Evolutionary conservation across 129 eudicot species (phyloP).

Genomic region (Gnaphalium uliginosum): DNA sequence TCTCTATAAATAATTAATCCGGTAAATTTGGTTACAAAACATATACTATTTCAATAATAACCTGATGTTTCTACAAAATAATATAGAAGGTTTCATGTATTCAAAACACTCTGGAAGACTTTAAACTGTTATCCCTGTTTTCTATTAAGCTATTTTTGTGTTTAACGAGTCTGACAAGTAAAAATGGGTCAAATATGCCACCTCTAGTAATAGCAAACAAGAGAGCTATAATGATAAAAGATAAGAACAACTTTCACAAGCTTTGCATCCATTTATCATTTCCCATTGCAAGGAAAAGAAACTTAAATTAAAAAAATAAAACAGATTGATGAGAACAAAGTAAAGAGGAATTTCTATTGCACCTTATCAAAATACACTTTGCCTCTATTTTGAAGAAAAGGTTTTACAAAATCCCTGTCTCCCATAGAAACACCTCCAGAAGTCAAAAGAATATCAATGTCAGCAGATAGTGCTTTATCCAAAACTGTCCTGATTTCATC

Average conservation of each 20-base stretch:
- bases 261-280: neutral
- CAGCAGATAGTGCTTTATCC: slow-evolving; percentile 62
- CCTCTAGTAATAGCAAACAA: neutral
- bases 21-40: neutral
- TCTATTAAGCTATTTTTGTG: neutral
- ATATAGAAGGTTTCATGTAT: neutral
- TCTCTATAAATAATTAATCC: neutral
- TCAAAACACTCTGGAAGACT: neutral
- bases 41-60: neutral
- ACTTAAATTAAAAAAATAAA: neutral
- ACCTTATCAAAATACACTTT: slow-evolving; percentile 73
- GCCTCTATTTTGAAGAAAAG: slow-evolving; percentile 78
- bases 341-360: slow-evolving; percentile 12
- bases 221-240: neutral
- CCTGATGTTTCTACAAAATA: neutral
- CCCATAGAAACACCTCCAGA: slow-evolving; percentile 99
- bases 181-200: neutral
- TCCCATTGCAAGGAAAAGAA: neutral
- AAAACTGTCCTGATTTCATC: slow-evolving; percentile 58
- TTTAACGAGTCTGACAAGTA: neutral
- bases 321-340: slow-evolving; percentile 12
- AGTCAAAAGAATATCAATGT: slow-evolving; percentile 74
- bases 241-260: neutral
- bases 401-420: slow-evolving; percentile 87
- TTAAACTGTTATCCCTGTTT: neutral